Evolutionary conservation across 2,329 filamentous ascomycete species (phyloP).

Genomic region (Colletotrichum sansevieriae): DNA sequence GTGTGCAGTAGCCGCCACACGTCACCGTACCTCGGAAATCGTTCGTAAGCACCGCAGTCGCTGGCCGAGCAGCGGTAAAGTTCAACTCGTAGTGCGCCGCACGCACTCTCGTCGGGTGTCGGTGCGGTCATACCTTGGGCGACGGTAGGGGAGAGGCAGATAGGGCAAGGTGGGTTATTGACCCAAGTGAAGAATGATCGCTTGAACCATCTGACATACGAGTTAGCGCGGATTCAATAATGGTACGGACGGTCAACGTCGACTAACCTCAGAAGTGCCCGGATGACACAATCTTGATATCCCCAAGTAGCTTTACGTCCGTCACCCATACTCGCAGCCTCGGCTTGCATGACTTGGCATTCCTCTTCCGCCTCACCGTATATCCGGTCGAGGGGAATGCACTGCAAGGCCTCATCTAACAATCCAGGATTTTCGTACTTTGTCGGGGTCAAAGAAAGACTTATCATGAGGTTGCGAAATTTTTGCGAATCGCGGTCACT

Average conservation of each 20-base stretch:
- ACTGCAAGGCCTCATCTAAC: conserved; percentile 89
- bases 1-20: conserved; percentile 94
- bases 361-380: conserved; percentile 97
- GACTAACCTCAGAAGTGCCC: conserved; percentile 78
- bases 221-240: conserved; percentile 18
- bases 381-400: conserved; percentile 89
- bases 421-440: conserved; percentile 98
- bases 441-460: conserved; percentile 86
- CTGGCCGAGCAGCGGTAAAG: conserved; percentile 87
- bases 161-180: conserved; percentile 90
- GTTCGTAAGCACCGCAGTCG: conserved; percentile 82
- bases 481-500: conserved; percentile 77
- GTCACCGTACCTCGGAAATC: conserved; percentile 94
- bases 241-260: background rate
- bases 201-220: conserved; percentile 84
- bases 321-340: conserved; percentile 88
- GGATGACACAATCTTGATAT: conserved; percentile 96
- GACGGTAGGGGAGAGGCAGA: conserved; percentile 86
- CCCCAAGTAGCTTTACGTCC: conserved; percentile 90
- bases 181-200: conserved; percentile 95
- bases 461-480: conserved; percentile 85
- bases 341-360: conserved; percentile 85
- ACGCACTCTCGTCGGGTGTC: conserved; percentile 88
- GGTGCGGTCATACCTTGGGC: conserved; percentile 86
- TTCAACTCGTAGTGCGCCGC: conserved; percentile 88